Evolutionary conservation across 352 stramenopile species (phyloP).

Genomic region (Peronospora farinosa): DNA sequence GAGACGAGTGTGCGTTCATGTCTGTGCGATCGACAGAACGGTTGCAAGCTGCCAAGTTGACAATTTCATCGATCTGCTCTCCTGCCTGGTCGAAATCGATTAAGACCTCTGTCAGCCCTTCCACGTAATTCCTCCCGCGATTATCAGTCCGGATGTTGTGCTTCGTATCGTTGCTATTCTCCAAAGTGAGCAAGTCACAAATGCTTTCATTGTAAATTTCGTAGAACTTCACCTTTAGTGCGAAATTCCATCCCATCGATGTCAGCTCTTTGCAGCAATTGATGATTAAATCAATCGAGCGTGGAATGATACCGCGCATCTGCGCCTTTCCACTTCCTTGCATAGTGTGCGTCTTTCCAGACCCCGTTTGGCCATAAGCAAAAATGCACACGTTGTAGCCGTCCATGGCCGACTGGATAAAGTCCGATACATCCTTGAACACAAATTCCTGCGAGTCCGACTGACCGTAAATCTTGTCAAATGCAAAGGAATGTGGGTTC

Average conservation of each 20-base stretch:
- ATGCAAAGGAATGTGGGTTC: conserved; percentile 89
- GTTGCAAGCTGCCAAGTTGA: conserved; percentile 87
- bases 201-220: conserved; percentile 99
- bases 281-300: conserved; percentile 92
- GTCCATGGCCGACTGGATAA: conserved; percentile 91
- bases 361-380: conserved; percentile 96
- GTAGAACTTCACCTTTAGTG: conserved; percentile 95
- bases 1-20: conserved; percentile 98
- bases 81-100: conserved; percentile 84
- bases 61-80: conserved; percentile 80
- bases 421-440: conserved; percentile 89
- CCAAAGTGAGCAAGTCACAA: conserved; percentile 90
- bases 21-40: conserved; percentile 96
- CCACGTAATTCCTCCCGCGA: conserved; percentile 79
- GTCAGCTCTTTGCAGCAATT: conserved; percentile 57
- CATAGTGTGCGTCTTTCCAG: conserved; percentile 98
- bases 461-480: conserved; percentile 96
- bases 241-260: conserved; percentile 92
- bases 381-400: conserved; percentile 99
- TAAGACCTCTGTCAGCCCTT: conserved; percentile 77
- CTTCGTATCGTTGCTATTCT: conserved; percentile 39
- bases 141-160: conserved; percentile 79
- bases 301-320: conserved; percentile 97
- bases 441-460: conserved; percentile 93
- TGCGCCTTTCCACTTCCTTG: conserved; percentile 93